Base-by-base conservation (phyloP, 1,284 basidiomycete genomes). In the Irpex lacteus region DNA sequence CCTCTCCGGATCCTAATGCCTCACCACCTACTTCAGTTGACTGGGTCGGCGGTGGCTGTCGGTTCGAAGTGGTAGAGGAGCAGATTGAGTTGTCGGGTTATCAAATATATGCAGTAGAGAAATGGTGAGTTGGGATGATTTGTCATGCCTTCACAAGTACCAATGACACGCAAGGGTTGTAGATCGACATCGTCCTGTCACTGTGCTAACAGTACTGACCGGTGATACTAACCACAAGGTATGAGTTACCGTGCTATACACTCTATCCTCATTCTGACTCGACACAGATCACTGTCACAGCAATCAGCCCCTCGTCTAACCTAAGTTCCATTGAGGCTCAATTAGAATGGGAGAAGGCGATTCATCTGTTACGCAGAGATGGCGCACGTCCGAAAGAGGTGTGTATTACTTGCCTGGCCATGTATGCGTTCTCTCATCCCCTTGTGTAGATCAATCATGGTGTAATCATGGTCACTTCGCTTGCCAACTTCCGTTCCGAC, bases 81-180 rank as follows among this genome's bases (percentile, higher is more conserved):
- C 75, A 77, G 36, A 69, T 82, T 36, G 78, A 83, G 59, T 71
- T 87, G 47, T 74, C 74, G 37, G 88, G 88, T 1, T 92, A 87
- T 75, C 90, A 92, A 75, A 81, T 93, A 65, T 92, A 92, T 73
- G 91, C 90, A 0, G 92, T 94, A 6, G 89, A 94, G 79, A 91
- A 90, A 75, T 94, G 91, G 91, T 87, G 70, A n/a, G n/a, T n/a
- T n/a, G n/a, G n/a, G n/a, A n/a, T n/a, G n/a, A n/a, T n/a, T n/a
- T n/a, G n/a, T n/a, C n/a, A n/a, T n/a, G n/a, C n/a, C n/a, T n/a
- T n/a, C n/a, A n/a, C 13, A 11, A 26, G 26, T 56, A 36, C 26
- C 19, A 11, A 56, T 56, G 34, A 26, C 34, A 50, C 58, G 60
- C 50, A 71, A 89, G 87, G 89, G 81, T 92, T 65, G 85, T 89